These are phyloP conservation scores for Daucus carota DNA, from an alignment of 129 eudicot species.

Conservation along the genomic window DH1_v3.0 NC_030385.2:6585501-6586000, in stretches of 20 bases:
- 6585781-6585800: slow-evolving; percentile 13
- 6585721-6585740: slow-evolving; percentile 20
- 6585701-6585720: slow-evolving; percentile 31
- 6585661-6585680: slow-evolving; percentile 38
- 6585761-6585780: slow-evolving; percentile 29
- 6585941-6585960: slow-evolving; percentile 48
- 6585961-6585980: slow-evolving; percentile 43
- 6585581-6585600: slow-evolving; percentile 41
- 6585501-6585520: slow-evolving; percentile 36
- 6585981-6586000: slow-evolving; percentile 38
- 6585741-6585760: slow-evolving; percentile 42
- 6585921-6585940: slow-evolving; percentile 36
- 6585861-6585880: slow-evolving; percentile 13
- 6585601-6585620: slow-evolving; percentile 7
- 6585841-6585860: slow-evolving; percentile 44
- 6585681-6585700: slow-evolving; percentile 36
- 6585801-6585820: slow-evolving; percentile 24
- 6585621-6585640: slow-evolving; percentile 23
- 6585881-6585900: slow-evolving; percentile 24
- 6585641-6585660: slow-evolving; percentile 36
- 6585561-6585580: slow-evolving; percentile 25
- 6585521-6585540: slow-evolving; percentile 23
- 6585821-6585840: slow-evolving; percentile 31
- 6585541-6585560: slow-evolving; percentile 24
- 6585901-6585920: slow-evolving; percentile 35